A percentile compares a stretch with the other conserved stretches of the same genome.
phyloP scores from a whole-genome alignment of 1,284 basidiomycete species.

The Amylostereum areolatum region DNA sequence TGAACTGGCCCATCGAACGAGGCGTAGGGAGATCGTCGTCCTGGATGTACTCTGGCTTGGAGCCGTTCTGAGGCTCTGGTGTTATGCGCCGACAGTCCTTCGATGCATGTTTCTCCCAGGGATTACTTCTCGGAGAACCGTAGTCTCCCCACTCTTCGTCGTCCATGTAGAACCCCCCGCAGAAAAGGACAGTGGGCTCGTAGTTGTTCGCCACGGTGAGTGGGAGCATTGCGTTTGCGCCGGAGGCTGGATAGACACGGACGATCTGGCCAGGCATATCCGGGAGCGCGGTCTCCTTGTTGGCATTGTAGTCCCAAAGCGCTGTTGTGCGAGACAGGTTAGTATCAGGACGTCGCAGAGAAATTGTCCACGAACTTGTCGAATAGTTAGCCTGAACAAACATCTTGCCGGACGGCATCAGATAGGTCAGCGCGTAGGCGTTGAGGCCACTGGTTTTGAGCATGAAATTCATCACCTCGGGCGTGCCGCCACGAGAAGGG shows the following conservation, averaged over 20 bases:
- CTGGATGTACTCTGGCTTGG: slow-evolving; percentile 44
- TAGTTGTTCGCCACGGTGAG: slow-evolving; percentile 87
- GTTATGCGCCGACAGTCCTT: slow-evolving; percentile 66
- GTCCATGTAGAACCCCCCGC: slow-evolving; percentile 77
- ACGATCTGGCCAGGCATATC: slow-evolving; percentile 61
- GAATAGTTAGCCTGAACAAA: slow-evolving; percentile 83
- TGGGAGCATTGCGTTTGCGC: slow-evolving; percentile 85
- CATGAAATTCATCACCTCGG: slow-evolving; percentile 42
- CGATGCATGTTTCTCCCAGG: slow-evolving; percentile 60
- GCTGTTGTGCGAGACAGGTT: slow-evolving; percentile 28
- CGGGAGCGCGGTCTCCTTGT: slow-evolving; percentile 55
- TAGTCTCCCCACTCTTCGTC: slow-evolving; percentile 68
- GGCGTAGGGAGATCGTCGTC: slow-evolving; percentile 73
- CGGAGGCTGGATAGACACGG: slow-evolving; percentile 90
- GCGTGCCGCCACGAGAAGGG: slow-evolving; percentile 33
- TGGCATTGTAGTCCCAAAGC: slow-evolving; percentile 55
- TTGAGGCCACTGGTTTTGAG: slow-evolving; percentile 44
- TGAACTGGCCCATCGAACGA: slow-evolving; percentile 84
- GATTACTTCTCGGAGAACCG: slow-evolving; percentile 56
- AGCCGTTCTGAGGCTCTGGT: slow-evolving; percentile 69
- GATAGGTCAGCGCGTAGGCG: slow-evolving; percentile 47
- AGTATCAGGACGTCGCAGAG: neutral
- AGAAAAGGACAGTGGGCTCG: slow-evolving; percentile 81
- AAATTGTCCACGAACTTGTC: slow-evolving; percentile 42
- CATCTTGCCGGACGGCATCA: slow-evolving; percentile 57